phyloP scores from a whole-genome alignment of 2,329 filamentous ascomycete species.

The Fusarium chlamydosporum region DNA sequence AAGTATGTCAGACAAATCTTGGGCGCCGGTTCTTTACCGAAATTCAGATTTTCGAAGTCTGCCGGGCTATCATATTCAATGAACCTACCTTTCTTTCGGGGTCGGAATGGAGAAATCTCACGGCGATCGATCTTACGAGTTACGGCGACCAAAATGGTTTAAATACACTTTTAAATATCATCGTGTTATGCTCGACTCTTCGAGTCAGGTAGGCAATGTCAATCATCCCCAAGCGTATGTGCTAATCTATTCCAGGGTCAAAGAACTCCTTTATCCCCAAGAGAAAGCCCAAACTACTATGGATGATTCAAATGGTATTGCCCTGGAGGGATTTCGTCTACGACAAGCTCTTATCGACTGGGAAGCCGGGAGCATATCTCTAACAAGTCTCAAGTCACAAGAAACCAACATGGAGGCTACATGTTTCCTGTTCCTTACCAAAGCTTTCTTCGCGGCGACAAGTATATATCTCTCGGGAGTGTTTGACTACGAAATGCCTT shows the following conservation, averaged over 20 bases:
- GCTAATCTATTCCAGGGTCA: neutral
- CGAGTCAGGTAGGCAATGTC: conserved; percentile 49
- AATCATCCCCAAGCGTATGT: rapidly evolving
- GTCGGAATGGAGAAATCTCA: conserved; percentile 45
- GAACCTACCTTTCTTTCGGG: conserved; percentile 48
- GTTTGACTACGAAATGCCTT: conserved; percentile 55
- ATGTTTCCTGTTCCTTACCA: conserved; percentile 43
- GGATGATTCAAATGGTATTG: conserved; percentile 11
- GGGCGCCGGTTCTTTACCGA: conserved; percentile 52
- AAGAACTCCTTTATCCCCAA: neutral
- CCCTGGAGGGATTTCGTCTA: conserved; percentile 40
- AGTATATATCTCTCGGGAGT: conserved; percentile 57
- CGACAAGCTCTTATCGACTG: conserved; percentile 39
- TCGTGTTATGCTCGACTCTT: conserved; percentile 53
- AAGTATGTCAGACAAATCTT: conserved; percentile 39
- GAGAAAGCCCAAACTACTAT: neutral
- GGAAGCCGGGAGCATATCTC: neutral
- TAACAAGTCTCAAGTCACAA: rapidly evolving
- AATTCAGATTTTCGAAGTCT: conserved; percentile 53
- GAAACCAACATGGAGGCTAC: rapidly evolving
- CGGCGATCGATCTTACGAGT: neutral
- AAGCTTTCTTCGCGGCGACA: conserved; percentile 51
- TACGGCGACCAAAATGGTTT: neutral
- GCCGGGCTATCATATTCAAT: conserved; percentile 53
- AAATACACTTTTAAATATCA: conserved; percentile 51